These are phyloP conservation scores for Ramalina intermedia DNA, from an alignment of 495 filamentous ascomycete genomes.

Conservation along the genomic window DNA sequence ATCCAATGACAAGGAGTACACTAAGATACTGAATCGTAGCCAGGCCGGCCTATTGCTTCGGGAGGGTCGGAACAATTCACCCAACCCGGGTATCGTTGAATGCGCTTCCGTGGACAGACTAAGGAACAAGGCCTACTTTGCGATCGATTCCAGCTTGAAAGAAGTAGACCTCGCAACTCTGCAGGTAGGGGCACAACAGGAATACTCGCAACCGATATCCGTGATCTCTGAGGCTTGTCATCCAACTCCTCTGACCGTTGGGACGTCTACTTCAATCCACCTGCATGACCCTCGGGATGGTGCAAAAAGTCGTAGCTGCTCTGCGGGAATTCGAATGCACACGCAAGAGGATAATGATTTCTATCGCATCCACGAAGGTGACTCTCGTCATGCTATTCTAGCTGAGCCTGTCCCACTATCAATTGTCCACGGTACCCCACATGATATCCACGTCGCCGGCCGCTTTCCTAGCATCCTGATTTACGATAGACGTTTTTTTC, in stretches of 20 bases:
- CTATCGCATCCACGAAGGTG: constrained; percentile 17
- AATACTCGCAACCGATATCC: constrained; percentile 72
- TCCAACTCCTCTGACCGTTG: constrained; percentile 66
- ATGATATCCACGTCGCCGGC: constrained; percentile 68
- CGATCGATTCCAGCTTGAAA: constrained; percentile 58
- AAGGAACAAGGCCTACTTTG: constrained; percentile 60
- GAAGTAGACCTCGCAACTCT: constrained; percentile 76
- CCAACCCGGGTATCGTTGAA: constrained; percentile 36
- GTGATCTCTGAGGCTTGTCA: constrained; percentile 64
- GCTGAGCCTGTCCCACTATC: constrained; percentile 70
- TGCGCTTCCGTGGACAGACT: constrained; percentile 67
- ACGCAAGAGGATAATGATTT: constrained; percentile 10
- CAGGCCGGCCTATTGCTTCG: constrained; percentile 46
- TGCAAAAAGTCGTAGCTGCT: constrained; percentile 4
- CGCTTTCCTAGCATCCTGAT: constrained; percentile 81
- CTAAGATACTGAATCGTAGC: constrained; percentile 50
- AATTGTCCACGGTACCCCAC: constrained; percentile 41
- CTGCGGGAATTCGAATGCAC: constrained; percentile 13
- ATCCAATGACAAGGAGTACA: constrained; percentile 40
- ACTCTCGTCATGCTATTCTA: constrained; percentile 49
- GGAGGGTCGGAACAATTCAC: constrained; percentile 25
- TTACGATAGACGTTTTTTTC: constrained; percentile 81
- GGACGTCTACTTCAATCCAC: constrained; percentile 69
- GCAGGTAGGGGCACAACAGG: constrained; percentile 51
- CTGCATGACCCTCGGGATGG: constrained; percentile 60